phyloP scores from a whole-genome alignment of 23 red algal genomes.

The Gracilaria vermiculophylla region DNA sequence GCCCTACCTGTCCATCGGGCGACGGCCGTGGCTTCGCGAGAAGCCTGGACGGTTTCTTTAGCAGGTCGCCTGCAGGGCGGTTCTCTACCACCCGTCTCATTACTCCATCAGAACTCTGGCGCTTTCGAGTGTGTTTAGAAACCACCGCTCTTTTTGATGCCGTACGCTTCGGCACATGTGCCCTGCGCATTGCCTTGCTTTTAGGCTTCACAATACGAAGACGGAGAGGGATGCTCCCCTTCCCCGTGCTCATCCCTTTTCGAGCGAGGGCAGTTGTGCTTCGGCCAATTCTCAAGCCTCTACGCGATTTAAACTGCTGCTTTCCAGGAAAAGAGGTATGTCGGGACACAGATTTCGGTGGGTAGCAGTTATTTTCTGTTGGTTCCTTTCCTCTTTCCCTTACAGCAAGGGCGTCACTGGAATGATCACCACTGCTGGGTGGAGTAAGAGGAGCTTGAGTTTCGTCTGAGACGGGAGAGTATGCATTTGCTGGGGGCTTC shows the following conservation, averaged over 20 bases:
- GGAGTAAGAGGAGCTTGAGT: constrained; percentile 20
- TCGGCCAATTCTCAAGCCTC: not conserved
- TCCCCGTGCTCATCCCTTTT: not conserved
- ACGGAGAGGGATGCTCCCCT: not conserved
- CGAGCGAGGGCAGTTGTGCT: not conserved
- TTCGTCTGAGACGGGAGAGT: constrained; percentile 15
- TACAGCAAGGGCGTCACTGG: not conserved
- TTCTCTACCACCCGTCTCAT: not conserved
- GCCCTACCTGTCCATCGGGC: not conserved
- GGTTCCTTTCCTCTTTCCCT: not conserved
- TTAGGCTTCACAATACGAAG: not conserved
- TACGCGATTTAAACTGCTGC: not conserved
- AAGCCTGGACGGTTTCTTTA: not conserved
- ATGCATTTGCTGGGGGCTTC: not conserved
- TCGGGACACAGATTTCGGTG: not conserved
- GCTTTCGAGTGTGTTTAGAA: not conserved
- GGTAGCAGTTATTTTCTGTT: not conserved
- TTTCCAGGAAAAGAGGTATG: not conserved
- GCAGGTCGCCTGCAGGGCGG: not conserved
- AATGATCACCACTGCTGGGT: constrained; percentile 20
- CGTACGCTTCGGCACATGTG: not conserved
- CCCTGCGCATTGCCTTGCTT: not conserved
- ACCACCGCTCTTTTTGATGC: not conserved
- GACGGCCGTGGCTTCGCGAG: not conserved
- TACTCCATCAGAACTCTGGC: not conserved